A percentile compares a stretch with the other conserved stretches of the same genome.
These are phyloP conservation scores for Trichoderma sp. DNA, from an alignment of 2,329 filamentous ascomycete species.

Conservation along the genomic window DNA sequence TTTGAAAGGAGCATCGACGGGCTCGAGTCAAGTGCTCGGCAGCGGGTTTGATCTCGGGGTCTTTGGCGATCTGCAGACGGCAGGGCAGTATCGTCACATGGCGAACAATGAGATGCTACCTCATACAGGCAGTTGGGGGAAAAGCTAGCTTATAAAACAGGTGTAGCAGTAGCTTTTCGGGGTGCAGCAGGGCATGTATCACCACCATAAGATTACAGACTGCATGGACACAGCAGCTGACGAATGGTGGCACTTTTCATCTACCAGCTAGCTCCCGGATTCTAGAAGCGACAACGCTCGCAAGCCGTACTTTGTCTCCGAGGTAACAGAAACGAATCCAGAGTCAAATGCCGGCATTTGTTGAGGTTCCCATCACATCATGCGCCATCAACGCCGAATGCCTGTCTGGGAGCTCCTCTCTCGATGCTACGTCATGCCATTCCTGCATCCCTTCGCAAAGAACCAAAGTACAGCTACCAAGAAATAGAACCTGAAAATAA, in stretches of 20 bases:
- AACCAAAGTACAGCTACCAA: too few relatives aligned
- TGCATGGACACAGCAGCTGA: slow-evolving; percentile 16
- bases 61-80: slow-evolving; percentile 8
- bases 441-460: too few relatives aligned
- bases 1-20: background rate
- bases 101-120: background rate
- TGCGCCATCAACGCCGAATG: too few relatives aligned
- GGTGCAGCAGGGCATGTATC: background rate
- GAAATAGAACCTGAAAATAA: too few relatives aligned
- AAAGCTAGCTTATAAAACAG: background rate
- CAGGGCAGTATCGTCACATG: slow-evolving; percentile 19
- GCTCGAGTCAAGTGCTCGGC: background rate
- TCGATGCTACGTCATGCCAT: too few relatives aligned
- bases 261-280: background rate
- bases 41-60: background rate
- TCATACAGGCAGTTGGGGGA: background rate
- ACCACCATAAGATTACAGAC: background rate
- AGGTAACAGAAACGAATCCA: background rate
- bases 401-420: too few relatives aligned
- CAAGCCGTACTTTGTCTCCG: background rate
- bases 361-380: too few relatives aligned
- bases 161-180: background rate
- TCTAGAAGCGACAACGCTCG: slow-evolving; percentile 2
- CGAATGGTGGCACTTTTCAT: slow-evolving; percentile 13
- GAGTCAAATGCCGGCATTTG: too few relatives aligned